Base-by-base conservation (phyloP, 345 rosid genomes). In the Litchi chinensis region DNA sequence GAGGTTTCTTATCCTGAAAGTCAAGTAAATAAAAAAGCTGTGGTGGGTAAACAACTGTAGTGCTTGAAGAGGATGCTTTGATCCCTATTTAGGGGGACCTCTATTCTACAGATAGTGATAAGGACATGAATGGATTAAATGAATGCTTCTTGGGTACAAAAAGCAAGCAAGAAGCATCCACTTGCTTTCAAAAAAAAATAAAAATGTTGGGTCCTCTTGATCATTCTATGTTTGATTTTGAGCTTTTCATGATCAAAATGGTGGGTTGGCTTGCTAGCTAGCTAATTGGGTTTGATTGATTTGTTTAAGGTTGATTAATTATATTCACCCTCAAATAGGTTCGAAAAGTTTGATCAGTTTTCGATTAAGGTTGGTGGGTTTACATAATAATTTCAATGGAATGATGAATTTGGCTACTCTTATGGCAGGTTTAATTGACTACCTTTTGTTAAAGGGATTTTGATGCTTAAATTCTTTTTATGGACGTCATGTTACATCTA, bases 1-100 rank as follows among this genome's bases (percentile, higher is more conserved):
- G 21, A 73, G 44, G 48, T 15, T 68, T 67, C 80, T 71, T 79
- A 82, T 82, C 85, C 78, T 73, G 44, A 70, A 74, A 74, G 72
- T 46, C 12, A 21, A 71, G 40, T 12, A 21, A 67, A 21, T 13
- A 48, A 9, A 11, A n/a, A 37, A 50, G 48, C 43, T 50, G 16
- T 60, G 65, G 65, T 60, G 65, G 65, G 59, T 54, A 63, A 65
- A 62, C 68, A 41, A 54, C 13, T 74, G 68, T 62, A 44, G 10
- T 32, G 75, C 80, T 32, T 43, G 19, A 16, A 16, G 22, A 59
- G 76, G 64, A 76, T 72, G 75, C 82, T 68, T 76, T 60, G 50
- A 76, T 75, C 72, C 65, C 69, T 66, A 32, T 46, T 63, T 22
- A 56, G 6, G 44, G 82, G 70, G 80, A 65, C 80, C 79, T 71